Percentiles rank a stretch among this genome's conserved stretches.
Conservation (phyloP, 345 rosid genomes). For the Nephelium lappaceum region DNA sequence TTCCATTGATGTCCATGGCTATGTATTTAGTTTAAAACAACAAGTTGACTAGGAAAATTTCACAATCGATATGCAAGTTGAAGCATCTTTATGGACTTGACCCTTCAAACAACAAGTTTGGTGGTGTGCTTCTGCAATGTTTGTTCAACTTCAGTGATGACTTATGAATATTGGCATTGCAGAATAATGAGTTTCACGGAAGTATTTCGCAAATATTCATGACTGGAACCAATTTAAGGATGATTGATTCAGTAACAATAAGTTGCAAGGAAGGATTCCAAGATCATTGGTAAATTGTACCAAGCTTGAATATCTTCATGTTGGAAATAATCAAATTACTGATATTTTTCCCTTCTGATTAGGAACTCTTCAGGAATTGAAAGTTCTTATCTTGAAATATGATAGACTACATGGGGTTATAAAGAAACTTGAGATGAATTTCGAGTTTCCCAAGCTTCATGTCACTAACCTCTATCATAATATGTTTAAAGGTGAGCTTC, state of each 20-base stretch:
- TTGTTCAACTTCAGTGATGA: constrained; percentile 3
- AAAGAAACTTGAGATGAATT: not conserved
- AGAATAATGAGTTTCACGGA: constrained; percentile 20
- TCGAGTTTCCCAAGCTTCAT: not conserved
- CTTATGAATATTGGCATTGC: not conserved
- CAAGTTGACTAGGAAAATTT: constrained; percentile 13
- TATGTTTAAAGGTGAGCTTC: constrained; percentile 13
- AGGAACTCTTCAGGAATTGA: constrained; percentile 4
- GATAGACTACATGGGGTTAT: constrained; percentile 7
- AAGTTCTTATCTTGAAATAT: not conserved
- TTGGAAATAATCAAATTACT: constrained; percentile 10
- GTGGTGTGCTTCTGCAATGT: constrained; percentile 30
- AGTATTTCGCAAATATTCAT: constrained; percentile 4
- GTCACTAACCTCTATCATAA: constrained; percentile 24
- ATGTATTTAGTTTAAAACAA: constrained; percentile 15
- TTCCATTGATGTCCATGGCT: accelerated
- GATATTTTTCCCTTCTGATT: constrained; percentile 30
- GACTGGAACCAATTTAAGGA: not conserved
- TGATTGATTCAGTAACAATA: constrained; percentile 21
- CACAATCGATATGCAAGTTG: constrained; percentile 20
- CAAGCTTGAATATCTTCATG: constrained; percentile 2
- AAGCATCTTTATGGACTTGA: not conserved
- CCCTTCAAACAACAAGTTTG: constrained; percentile 24
- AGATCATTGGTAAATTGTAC: not conserved
- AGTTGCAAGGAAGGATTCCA: constrained; percentile 12